Evolutionary conservation across 2,329 filamentous ascomycete species (phyloP).

Genomic region (Trichoderma aggressivum): DNA sequence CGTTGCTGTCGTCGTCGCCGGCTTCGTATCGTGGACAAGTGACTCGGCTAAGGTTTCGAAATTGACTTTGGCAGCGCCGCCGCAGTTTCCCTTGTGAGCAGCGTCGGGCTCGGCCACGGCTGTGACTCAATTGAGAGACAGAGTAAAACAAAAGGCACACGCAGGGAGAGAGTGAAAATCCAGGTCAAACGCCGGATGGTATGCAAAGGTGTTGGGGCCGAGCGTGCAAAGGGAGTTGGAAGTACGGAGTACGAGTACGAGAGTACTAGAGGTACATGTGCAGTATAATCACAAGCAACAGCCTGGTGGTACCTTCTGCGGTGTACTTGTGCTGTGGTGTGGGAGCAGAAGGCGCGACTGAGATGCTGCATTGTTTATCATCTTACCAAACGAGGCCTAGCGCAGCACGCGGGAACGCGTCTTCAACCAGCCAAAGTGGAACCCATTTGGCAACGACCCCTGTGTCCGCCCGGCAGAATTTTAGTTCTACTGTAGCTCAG

Average conservation of each 20-base stretch:
- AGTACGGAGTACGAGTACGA: neutral
- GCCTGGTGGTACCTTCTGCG: neutral
- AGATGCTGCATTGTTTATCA: constrained; percentile 39
- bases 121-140: constrained; percentile 19
- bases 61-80: constrained; percentile 9
- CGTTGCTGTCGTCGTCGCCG: neutral
- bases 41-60: constrained; percentile 8
- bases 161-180: constrained; percentile 10
- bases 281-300: neutral
- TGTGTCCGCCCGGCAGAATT: constrained; percentile 9
- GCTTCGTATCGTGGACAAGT: neutral
- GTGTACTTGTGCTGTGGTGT: neutral
- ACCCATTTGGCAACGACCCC: neutral
- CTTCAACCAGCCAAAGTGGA: neutral
- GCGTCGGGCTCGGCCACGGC: neutral
- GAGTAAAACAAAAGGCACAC: constrained; percentile 13
- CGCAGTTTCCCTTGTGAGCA: neutral
- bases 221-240: neutral
- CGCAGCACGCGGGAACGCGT: constrained; percentile 34
- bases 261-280: too few species aligned
- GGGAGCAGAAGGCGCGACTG: constrained; percentile 16
- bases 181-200: constrained; percentile 18
- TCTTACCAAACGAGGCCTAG: constrained; percentile 30
- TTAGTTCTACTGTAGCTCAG: neutral
- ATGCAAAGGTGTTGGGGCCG: constrained; percentile 12